A percentile compares a stretch with the other conserved stretches of the same genome.
Conservation (phyloP, 2,329 filamentous ascomycete species). For the Dendryphion nanum region DNA sequence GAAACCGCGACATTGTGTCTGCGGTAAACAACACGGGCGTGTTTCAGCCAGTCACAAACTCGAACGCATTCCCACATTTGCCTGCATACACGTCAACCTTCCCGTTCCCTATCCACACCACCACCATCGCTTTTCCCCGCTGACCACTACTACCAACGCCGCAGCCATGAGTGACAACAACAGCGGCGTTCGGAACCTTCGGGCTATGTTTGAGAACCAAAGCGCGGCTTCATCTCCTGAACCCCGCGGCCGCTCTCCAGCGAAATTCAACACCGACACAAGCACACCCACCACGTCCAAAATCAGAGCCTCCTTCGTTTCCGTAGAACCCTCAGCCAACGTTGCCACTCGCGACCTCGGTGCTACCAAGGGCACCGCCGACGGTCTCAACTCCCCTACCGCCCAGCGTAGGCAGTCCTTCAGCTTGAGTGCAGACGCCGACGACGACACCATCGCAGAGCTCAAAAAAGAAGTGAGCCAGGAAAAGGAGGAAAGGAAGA, state of each 20-base stretch:
- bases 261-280: slow-evolving; percentile 26
- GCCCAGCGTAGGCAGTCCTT: slow-evolving; percentile 43
- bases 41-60: slow-evolving; percentile 21
- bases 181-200: slow-evolving; percentile 48
- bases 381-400: slow-evolving; percentile 25
- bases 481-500: slow-evolving; percentile 40
- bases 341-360: slow-evolving; percentile 20
- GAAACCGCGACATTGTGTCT: slow-evolving; percentile 12
- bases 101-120: too few species aligned
- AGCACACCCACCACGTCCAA: slow-evolving; percentile 41
- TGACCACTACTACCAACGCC: too few species aligned
- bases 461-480: slow-evolving; percentile 41
- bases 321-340: slow-evolving; percentile 38
- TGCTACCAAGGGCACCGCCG: slow-evolving; percentile 16
- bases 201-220: slow-evolving; percentile 50
- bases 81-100: too few species aligned
- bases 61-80: not conserved
- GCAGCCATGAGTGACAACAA: slow-evolving; percentile 48
- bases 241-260: slow-evolving; percentile 45
- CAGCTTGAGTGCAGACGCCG: slow-evolving; percentile 37
- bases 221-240: slow-evolving; percentile 38
- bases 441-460: slow-evolving; percentile 31
- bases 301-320: slow-evolving; percentile 49
- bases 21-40: slow-evolving; percentile 20
- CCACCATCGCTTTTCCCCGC: too few species aligned